These are phyloP conservation scores for Macrophomina phaseolina DNA, from an alignment of 2,329 filamentous ascomycete genomes.

Conservation along the genomic window DNA sequence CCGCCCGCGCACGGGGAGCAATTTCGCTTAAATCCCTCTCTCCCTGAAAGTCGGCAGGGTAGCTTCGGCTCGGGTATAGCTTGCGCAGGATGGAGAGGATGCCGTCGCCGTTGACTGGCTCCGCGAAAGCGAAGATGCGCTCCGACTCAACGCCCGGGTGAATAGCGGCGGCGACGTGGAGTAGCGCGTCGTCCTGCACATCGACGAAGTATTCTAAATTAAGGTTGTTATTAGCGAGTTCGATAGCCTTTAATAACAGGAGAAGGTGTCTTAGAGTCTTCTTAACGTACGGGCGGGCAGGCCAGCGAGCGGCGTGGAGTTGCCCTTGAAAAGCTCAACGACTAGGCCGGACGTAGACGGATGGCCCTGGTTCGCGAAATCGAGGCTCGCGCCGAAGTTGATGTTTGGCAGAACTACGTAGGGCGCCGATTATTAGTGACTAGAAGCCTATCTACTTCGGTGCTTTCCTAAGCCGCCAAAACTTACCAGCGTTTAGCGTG, in stretches of 20 bases:
- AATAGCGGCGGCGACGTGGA: conserved; percentile 33
- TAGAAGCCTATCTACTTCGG: too few species aligned
- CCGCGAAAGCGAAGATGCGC: conserved; percentile 31
- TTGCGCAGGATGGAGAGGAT: conserved; percentile 27
- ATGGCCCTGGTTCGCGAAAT: conserved; percentile 29
- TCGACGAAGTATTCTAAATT: conserved; percentile 29
- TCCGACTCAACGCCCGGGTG: conserved; percentile 28
- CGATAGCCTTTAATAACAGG: too few species aligned
- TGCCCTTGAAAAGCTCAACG: conserved; percentile 29
- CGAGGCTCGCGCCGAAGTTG: conserved; percentile 30
- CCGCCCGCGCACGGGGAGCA: not conserved
- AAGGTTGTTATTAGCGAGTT: too few species aligned
- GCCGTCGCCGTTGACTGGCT: conserved; percentile 27
- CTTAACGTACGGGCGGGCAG: not conserved
- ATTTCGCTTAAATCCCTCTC: conserved; percentile 6
- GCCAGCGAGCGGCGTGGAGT: not conserved
- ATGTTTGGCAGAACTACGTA: conserved; percentile 1
- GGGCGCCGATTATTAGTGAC: too few species aligned
- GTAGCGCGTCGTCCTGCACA: conserved; percentile 32
- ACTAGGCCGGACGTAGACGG: conserved; percentile 28
- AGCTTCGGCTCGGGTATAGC: not conserved
- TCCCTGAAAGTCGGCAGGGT: not conserved
- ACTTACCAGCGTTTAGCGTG: conserved; percentile 41
- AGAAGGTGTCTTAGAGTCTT: too few species aligned
- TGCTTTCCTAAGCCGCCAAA: too few species aligned